These are phyloP conservation scores for Penicillium canescens DNA, from an alignment of 495 filamentous ascomycete species.

Conservation along the genomic window DNA sequence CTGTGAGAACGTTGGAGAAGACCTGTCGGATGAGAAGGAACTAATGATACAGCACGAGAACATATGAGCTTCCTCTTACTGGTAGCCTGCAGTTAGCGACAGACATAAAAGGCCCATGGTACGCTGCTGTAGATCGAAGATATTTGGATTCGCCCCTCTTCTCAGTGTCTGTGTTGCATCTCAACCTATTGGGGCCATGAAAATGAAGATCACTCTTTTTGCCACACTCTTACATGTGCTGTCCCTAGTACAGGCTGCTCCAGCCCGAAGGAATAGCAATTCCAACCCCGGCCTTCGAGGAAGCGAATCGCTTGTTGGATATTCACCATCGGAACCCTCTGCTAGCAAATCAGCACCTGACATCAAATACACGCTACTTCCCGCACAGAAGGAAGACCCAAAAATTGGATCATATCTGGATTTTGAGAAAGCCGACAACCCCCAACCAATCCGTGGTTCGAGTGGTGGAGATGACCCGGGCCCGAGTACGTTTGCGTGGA, in stretches of 20 bases:
- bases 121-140: too few species aligned
- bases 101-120: neutral
- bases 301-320: slow-evolving; percentile 33
- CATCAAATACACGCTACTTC: slow-evolving; percentile 42
- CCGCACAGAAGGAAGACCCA: slow-evolving; percentile 57
- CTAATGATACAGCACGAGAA: neutral
- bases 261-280: slow-evolving; percentile 10
- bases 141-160: neutral
- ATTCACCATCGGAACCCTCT: slow-evolving; percentile 35
- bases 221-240: slow-evolving; percentile 8
- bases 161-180: neutral
- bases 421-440: slow-evolving; percentile 59
- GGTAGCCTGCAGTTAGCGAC: neutral
- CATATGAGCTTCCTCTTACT: too few species aligned
- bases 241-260: slow-evolving; percentile 16
- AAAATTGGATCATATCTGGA: slow-evolving; percentile 63
- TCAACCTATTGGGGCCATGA: neutral
- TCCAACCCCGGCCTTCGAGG: slow-evolving; percentile 36
- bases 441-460: slow-evolving; percentile 67
- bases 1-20: neutral
- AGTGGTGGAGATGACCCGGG: slow-evolving; percentile 62
- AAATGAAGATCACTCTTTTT: slow-evolving; percentile 16
- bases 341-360: slow-evolving; percentile 32
- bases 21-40: neutral
- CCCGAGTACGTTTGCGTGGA: slow-evolving; percentile 43